Percentiles rank a stretch among this genome's conserved stretches.
These are phyloP conservation scores for Penstemon eatonii DNA, from an alignment of 257 asterid species.

Conservation along the genomic window DNA sequence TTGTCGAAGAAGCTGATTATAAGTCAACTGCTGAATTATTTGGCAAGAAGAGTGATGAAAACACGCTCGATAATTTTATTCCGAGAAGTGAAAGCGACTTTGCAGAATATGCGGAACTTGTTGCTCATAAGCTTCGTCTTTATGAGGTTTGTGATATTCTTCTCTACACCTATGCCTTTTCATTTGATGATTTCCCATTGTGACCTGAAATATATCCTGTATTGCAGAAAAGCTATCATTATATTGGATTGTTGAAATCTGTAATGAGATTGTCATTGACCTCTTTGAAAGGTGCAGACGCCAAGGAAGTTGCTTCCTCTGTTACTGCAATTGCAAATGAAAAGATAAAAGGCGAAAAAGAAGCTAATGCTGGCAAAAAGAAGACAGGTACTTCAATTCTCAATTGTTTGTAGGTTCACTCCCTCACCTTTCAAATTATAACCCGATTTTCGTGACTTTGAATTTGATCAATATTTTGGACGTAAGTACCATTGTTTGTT, in stretches of 20 bases:
- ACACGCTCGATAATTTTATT: constrained; percentile 76
- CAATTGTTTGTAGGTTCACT: neutral
- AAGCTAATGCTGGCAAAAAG: constrained; percentile 87
- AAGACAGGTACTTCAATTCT: constrained; percentile 56
- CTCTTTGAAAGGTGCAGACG: constrained; percentile 84
- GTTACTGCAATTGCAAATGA: constrained; percentile 94
- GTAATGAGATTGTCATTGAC: constrained; percentile 86
- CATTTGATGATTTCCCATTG: neutral
- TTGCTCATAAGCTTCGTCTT: constrained; percentile 75
- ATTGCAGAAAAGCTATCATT: constrained; percentile 90
- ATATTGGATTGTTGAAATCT: constrained; percentile 75
- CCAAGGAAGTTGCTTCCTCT: constrained; percentile 86
- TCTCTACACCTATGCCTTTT: neutral
- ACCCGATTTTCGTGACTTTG: no score
- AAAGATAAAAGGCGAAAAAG: constrained; percentile 93
- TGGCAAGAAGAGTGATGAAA: constrained; percentile 70
- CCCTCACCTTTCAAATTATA: no score
- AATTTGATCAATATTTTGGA: no score
- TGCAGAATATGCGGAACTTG: constrained; percentile 76
- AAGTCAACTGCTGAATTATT: constrained; percentile 83
- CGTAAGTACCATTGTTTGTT: no score
- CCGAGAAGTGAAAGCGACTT: constrained; percentile 87
- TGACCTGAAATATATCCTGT: constrained; percentile 19
- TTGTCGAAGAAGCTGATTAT: constrained; percentile 95
- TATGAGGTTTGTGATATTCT: constrained; percentile 62